Base-by-base conservation (phyloP, 257 asterid species). In the Solanum arcanum region DNA sequence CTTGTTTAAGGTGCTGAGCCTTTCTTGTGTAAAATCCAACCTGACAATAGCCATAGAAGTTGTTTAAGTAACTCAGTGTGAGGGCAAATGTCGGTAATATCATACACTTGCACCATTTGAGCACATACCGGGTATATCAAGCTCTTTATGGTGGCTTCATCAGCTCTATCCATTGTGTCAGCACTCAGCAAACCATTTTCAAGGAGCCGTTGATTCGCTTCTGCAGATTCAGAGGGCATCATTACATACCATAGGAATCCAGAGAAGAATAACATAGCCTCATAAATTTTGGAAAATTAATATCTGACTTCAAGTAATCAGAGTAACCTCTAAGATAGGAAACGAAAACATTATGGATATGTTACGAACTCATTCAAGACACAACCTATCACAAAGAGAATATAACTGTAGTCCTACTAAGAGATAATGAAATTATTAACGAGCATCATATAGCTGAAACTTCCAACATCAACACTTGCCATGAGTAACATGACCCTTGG, bases 1-100 rank as follows among this genome's bases (percentile, higher is more conserved):
- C 88, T 89, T 95, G 96, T 86, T 95, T 97, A 96, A 97, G 90
- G 92, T 96, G 95, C 90, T 88, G 87, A 83, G 99, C 99, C 92
- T 97, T 97, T 92, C 98, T 94, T 59, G 98, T 75, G 91, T 95
- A 97, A 90, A 97, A 97, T 35, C 99, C 99, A 77, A 97, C 99
- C 99, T 97, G 89, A 73, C 77, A 35, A 44, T 39, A 75, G 18
- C 69, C 25, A 44, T 39, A 72, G 18, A 80, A 83, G 83, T 86
- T 90, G 66, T 66, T 66, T 70, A 69, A 86, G 74, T 27, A 87
- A 83, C 56, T 60, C 69, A 33, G 9, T n/a, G 2, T 27, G 25
- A 47, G 6, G 16, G 66, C 0, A 47, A 78, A 3, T 5, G 66
- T 46, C 12, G 56, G 35, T 73, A 25, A 62, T 74, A 68, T 46